These are phyloP conservation scores for Trypethelium eluteriae DNA, from an alignment of 495 filamentous ascomycete species.

Conservation along the genomic window DNA sequence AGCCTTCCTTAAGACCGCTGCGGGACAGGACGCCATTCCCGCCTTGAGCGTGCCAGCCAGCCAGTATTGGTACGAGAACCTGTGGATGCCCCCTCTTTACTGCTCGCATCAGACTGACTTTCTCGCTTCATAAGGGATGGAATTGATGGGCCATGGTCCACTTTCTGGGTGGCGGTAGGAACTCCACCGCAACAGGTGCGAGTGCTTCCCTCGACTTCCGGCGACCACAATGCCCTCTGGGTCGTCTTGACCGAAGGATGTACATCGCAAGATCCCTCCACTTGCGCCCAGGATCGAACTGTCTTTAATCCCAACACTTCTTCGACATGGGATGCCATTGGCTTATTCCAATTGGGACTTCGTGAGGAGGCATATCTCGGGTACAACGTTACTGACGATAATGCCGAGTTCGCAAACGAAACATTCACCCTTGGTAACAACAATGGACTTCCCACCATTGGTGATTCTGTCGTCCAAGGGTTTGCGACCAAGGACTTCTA, in stretches of 20 bases:
- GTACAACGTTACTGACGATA: conserved; percentile 6
- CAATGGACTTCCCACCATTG: conserved; percentile 17
- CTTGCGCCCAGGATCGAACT: conserved; percentile 30
- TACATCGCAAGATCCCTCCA: conserved; percentile 20
- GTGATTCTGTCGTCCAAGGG: conserved; percentile 23
- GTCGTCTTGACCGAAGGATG: conserved; percentile 35
- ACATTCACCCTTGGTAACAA: conserved; percentile 27
- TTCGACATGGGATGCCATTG: conserved; percentile 24
- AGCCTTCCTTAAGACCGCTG: not conserved
- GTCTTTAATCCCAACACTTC: conserved; percentile 27
- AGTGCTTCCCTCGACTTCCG: conserved; percentile 22
- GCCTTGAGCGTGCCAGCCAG: conserved; percentile 20
- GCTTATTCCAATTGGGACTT: conserved; percentile 26
- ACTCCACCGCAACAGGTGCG: conserved; percentile 33
- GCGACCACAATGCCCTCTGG: conserved; percentile 25
- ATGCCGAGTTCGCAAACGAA: conserved; percentile 30
- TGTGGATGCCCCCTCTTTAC: not conserved
- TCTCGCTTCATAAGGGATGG: not conserved
- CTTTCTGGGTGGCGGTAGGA: conserved; percentile 34
- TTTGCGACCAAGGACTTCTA: conserved; percentile 30
- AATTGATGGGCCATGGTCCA: conserved; percentile 34
- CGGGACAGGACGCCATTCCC: not conserved
- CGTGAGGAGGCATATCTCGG: conserved; percentile 11
- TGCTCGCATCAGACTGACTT: not conserved
- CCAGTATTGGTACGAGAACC: conserved; percentile 26